Conservation (phyloP, 768 basidiomycete genomes). For the Podaxis sp. region DNA sequence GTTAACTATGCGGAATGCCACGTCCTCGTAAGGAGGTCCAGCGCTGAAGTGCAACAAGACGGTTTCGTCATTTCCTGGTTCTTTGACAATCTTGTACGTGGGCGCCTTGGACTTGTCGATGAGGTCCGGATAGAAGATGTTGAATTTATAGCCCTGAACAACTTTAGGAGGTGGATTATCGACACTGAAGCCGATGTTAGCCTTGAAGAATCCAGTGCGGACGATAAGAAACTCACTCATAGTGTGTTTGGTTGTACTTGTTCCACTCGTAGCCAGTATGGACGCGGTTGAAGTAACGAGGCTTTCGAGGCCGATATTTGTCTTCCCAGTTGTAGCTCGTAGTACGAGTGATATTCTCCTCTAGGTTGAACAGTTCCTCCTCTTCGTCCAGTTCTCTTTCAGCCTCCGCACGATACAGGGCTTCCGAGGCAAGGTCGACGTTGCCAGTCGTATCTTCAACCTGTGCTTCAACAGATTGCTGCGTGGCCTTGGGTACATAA, state of each 20-base stretch:
- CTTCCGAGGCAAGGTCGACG: conserved; percentile 84
- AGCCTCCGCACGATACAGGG: conserved; percentile 86
- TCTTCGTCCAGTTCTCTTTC: conserved; percentile 94
- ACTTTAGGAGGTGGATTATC: conserved; percentile 99
- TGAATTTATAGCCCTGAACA: conserved; percentile 99
- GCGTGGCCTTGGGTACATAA: conserved; percentile 79
- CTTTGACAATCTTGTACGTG: conserved; percentile 93
- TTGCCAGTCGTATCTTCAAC: conserved; percentile 58
- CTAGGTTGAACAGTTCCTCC: conserved; percentile 92
- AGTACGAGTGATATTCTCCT: conserved; percentile 82
- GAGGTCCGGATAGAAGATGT: conserved; percentile 98
- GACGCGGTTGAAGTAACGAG: conserved; percentile 97
- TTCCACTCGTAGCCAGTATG: conserved; percentile 99
- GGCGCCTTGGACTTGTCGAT: conserved; percentile 98
- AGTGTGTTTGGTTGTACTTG: conserved; percentile 99
- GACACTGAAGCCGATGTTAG: conserved; percentile 51
- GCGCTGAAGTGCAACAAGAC: conserved; percentile 92
- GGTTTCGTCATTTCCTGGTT: conserved; percentile 94
- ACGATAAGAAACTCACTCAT: conserved; percentile 70
- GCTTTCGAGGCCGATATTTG: conserved; percentile 96
- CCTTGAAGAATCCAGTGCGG: conserved; percentile 8
- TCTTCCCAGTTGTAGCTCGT: conserved; percentile 98
- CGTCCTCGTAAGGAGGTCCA: conserved; percentile 98
- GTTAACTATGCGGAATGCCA: conserved; percentile 97
- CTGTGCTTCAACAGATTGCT: conserved; percentile 55